These are phyloP conservation scores for Entoloma clypeatum DNA, from an alignment of 1,284 basidiomycete species.

Conservation along the genomic window DNA sequence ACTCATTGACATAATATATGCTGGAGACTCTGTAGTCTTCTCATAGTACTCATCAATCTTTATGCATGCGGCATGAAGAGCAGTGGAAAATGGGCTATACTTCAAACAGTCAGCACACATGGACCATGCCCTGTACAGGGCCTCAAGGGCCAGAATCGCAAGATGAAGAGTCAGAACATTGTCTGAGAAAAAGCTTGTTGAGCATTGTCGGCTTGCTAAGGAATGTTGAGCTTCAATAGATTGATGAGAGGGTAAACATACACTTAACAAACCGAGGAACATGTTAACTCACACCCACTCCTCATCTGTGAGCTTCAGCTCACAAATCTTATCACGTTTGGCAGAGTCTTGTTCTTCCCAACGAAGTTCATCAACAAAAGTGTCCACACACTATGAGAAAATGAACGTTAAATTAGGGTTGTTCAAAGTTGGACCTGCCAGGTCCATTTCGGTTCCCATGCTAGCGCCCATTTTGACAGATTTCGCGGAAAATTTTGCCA, in stretches of 20 bases:
- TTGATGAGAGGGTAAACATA: too few species aligned
- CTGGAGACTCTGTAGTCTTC: conserved; percentile 9
- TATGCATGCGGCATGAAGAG: conserved; percentile 1
- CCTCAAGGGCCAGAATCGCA: conserved; percentile 18
- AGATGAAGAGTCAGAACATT: conserved; percentile 3
- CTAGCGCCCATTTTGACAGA: too few species aligned
- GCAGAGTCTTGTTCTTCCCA: conserved; percentile 3
- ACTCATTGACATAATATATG: conserved; percentile 11
- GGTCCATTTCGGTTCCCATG: too few species aligned
- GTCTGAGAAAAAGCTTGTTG: neutral
- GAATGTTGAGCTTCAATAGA: too few species aligned
- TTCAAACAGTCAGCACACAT: neutral
- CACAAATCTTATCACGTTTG: conserved; percentile 6
- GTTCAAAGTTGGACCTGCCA: too few species aligned
- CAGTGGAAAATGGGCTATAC: conserved; percentile 2
- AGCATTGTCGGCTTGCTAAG: neutral
- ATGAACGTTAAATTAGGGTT: too few species aligned
- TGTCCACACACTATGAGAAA: conserved; percentile 9
- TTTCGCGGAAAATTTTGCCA: too few species aligned
- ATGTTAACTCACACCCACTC: conserved; percentile 19
- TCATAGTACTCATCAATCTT: conserved; percentile 14
- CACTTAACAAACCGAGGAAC: too few species aligned
- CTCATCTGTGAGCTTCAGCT: conserved; percentile 7
- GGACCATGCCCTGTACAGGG: conserved; percentile 9
- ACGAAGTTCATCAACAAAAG: conserved; percentile 9